Evolutionary conservation across 768 basidiomycete species (phyloP).

Genomic region (Tricholoma sp.): DNA sequence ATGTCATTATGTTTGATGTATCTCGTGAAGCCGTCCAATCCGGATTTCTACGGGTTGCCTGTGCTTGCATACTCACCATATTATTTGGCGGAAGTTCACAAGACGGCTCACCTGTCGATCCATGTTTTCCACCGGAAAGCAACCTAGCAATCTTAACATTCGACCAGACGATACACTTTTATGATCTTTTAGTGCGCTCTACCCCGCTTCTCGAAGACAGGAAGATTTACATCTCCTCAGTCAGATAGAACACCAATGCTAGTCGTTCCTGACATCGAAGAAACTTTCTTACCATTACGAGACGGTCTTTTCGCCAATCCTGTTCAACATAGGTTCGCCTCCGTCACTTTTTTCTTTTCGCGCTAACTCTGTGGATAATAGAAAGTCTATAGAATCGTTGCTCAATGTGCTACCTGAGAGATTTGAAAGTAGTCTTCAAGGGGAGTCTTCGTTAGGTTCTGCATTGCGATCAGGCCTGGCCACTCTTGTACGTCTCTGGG

Average conservation of each 20-base stretch:
- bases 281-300: slow-evolving; percentile 79
- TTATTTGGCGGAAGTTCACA: slow-evolving; percentile 55
- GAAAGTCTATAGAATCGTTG: slow-evolving; percentile 59
- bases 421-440: slow-evolving; percentile 42
- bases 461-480: slow-evolving; percentile 68
- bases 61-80: slow-evolving; percentile 52
- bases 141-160: slow-evolving; percentile 80
- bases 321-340: slow-evolving; percentile 56
- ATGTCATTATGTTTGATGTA: slow-evolving; percentile 87
- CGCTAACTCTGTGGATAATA: slow-evolving; percentile 19
- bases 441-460: slow-evolving; percentile 72
- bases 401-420: slow-evolving; percentile 61
- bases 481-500: slow-evolving; percentile 49
- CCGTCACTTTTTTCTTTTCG: neutral
- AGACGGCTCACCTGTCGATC: slow-evolving; percentile 33
- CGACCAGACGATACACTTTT: slow-evolving; percentile 79
- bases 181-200: slow-evolving; percentile 75
- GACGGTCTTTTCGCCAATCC: slow-evolving; percentile 77
- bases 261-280: slow-evolving; percentile 86
- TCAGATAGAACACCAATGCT: slow-evolving; percentile 61
- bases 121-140: slow-evolving; percentile 50
- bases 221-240: slow-evolving; percentile 28
- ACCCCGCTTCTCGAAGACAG: slow-evolving; percentile 8
- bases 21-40: slow-evolving; percentile 60
- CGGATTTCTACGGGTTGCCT: slow-evolving; percentile 67